Evolutionary conservation across 495 filamentous ascomycete species (phyloP), one percentile per base, ranked within the genome.

Genomic region (Stereocaulon alpinum): DNA sequence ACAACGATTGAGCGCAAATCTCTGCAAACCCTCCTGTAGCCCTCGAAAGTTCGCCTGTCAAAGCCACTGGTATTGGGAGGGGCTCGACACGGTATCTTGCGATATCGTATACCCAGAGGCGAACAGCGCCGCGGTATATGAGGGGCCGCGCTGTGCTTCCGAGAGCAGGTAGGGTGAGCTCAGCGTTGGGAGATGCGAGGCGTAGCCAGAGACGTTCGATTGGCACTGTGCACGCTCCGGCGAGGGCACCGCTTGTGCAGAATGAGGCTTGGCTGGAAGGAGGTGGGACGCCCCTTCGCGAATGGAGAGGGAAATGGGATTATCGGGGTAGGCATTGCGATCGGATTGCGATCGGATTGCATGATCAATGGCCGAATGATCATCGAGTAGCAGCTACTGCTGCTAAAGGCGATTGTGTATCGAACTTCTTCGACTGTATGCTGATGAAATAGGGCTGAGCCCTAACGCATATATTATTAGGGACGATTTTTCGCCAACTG

Each of bases 1-100:
- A 18, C 4, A 22, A 11, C 11, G 58, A 51, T 15, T 60, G 58
- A 22, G 40, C 37, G 10, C 17, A 44, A 6, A 60, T 18, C n/a
- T 54, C 48, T 22, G 58, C 48, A n/a, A 52, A 60, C 1, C 47
- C 14, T 29, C 47, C 48, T 9, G 32, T 24, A 18, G 58, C 47
- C 4, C 57, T 45, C 20, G 37, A 53, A 15, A 52, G 15, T 15
- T 20, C 57, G 47, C 34, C 47, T 42, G 44, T 42, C 20, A 59
- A 20, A 27, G 37, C 45, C 5, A 37, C 40, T 4, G 48, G 58
- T 30, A 54, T 52, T 22, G 37, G 50, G 10, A 54, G n/a, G 6
- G n/a, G 58, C 58, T 60, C 58, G 4, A 60, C 40, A 6, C 14
- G 24, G 11, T 43, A 44, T 27, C 50, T 50, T 32, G 58, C 58